Conservation (phyloP, 192 early-diverging fungal species). For the Powellomyces hirtus region DNA sequence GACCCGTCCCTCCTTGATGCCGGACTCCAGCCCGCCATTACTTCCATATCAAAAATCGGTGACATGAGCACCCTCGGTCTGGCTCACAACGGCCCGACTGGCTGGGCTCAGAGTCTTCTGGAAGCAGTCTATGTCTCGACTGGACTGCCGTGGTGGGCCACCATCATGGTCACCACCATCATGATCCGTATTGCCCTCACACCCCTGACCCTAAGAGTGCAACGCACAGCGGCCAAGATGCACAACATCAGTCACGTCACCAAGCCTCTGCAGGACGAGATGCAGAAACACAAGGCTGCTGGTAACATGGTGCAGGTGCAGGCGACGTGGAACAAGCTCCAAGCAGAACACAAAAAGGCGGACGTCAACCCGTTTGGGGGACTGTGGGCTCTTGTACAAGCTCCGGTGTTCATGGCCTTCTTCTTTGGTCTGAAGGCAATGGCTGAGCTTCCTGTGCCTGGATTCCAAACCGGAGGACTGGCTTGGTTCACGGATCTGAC, state of each 20-base stretch:
- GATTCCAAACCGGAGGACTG: conserved; percentile 72
- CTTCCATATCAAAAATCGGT: conserved; percentile 71
- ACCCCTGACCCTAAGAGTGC: conserved; percentile 71
- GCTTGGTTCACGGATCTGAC: conserved; percentile 87
- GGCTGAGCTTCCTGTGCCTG: conserved; percentile 78
- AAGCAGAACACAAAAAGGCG: conserved; percentile 58
- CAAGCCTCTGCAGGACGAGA: conserved; percentile 62
- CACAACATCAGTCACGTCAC: conserved; percentile 71
- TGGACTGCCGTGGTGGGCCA: conserved; percentile 91
- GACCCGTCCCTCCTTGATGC: conserved; percentile 24
- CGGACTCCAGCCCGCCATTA: conserved; percentile 19
- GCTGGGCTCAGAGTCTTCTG: conserved; percentile 63
- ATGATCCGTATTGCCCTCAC: conserved; percentile 65
- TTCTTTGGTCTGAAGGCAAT: conserved; percentile 81
- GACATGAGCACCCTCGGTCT: conserved; percentile 84
- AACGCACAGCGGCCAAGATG: conserved; percentile 67
- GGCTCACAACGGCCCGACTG: conserved; percentile 68
- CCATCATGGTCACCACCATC: conserved; percentile 73
- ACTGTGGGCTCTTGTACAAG: conserved; percentile 56
- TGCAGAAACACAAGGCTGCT: conserved; percentile 53
- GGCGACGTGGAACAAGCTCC: conserved; percentile 55
- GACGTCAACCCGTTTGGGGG: conserved; percentile 65
- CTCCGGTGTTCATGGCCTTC: conserved; percentile 80
- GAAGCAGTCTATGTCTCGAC: conserved; percentile 79
- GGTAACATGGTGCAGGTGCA: conserved; percentile 58